These are phyloP conservation scores for Colletotrichum echinochloae DNA, from an alignment of 2,329 filamentous ascomycete genomes.

Conservation along the genomic window DNA sequence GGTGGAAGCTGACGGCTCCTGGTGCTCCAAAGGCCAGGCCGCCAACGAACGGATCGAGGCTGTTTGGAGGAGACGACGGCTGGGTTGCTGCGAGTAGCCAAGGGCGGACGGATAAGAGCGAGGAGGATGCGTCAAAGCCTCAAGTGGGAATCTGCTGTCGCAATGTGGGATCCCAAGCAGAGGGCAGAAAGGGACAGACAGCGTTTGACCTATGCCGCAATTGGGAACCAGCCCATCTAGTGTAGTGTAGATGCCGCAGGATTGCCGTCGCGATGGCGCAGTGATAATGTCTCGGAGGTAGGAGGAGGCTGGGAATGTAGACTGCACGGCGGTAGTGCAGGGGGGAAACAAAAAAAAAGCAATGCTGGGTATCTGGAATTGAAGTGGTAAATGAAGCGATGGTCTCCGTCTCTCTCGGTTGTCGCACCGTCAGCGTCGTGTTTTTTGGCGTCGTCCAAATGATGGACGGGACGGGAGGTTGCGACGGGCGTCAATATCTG, in stretches of 20 bases:
- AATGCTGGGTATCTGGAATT: conserved; percentile 36
- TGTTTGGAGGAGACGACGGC: conserved; percentile 15
- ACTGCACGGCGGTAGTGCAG: neutral
- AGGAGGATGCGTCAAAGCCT: neutral
- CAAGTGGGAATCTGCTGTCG: neutral
- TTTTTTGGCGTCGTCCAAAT: conserved; percentile 1
- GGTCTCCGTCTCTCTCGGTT: neutral
- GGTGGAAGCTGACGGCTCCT: neutral
- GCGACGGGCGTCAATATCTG: neutral
- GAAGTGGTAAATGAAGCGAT: neutral
- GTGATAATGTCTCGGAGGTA: conserved; percentile 40
- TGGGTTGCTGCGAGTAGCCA: conserved; percentile 17
- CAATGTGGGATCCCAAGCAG: conserved; percentile 19
- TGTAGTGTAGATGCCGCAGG: conserved; percentile 6
- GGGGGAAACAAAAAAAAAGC: neutral
- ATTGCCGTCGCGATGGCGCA: conserved; percentile 21
- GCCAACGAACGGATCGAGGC: neutral
- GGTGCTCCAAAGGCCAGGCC: too few relatives aligned
- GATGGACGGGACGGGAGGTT: too few relatives aligned
- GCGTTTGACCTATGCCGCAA: conserved; percentile 7
- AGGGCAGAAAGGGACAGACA: neutral
- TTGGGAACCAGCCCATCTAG: neutral
- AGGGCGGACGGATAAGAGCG: conserved; percentile 6
- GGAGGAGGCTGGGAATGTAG: conserved; percentile 11
- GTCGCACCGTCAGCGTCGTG: neutral